Conservation (phyloP, 176 grass and related monocot genomes). For the Pontederia crassipes region DNA sequence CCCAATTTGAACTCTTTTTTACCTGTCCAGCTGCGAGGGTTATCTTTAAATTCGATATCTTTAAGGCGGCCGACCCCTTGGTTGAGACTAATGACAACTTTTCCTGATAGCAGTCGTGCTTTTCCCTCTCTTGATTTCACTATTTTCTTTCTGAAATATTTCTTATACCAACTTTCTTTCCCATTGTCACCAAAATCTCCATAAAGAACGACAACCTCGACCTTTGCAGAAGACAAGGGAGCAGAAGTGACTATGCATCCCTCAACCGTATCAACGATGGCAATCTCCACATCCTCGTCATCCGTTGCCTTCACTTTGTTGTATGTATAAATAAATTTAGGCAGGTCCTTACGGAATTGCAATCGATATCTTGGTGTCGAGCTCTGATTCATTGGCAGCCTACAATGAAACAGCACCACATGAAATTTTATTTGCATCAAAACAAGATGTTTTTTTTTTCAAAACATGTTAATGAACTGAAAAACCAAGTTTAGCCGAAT, state of each 20-base stretch:
- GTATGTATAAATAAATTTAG: background rate
- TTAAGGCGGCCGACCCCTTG: slow-evolving; percentile 10
- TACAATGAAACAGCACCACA: no score
- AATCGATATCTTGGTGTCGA: background rate
- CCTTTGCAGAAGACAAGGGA: slow-evolving; percentile 5
- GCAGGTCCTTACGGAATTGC: slow-evolving; percentile 9
- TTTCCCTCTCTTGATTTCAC: background rate
- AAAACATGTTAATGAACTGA: no score
- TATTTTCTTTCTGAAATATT: slow-evolving; percentile 1
- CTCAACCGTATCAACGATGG: slow-evolving; percentile 1
- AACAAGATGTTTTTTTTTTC: no score
- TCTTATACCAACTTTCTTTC: background rate
- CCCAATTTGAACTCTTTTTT: slow-evolving; percentile 7
- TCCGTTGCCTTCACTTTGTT: background rate
- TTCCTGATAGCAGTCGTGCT: slow-evolving; percentile 8
- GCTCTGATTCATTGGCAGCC: no score
- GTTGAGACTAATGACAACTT: slow-evolving; percentile 1
- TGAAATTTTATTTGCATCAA: no score
- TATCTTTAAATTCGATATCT: slow-evolving; percentile 8
- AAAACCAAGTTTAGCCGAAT: no score
- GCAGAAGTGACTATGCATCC: background rate
- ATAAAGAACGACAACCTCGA: slow-evolving; percentile 7
- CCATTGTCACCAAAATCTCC: background rate
- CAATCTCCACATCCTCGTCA: background rate
- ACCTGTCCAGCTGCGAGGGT: background rate